Evolutionary conservation across 116 monocot genomes (phyloP).

Genomic region (Papilionanthe hybrid): DNA sequence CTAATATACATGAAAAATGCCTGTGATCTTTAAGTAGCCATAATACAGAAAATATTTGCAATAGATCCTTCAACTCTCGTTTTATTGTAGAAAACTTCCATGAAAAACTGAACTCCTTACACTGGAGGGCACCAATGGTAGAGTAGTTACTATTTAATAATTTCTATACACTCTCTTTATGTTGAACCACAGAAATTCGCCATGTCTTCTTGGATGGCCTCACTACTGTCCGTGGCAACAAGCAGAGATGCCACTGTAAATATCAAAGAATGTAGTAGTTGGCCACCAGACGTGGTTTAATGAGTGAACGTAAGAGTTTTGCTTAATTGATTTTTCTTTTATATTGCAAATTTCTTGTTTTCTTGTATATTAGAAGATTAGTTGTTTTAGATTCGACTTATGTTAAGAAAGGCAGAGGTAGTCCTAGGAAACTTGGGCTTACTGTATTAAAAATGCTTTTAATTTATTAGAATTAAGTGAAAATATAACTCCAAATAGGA

Average conservation of each 20-base stretch:
- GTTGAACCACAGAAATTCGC: neutral
- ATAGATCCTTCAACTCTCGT: neutral
- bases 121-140: neutral
- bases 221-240: neutral
- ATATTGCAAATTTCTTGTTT: neutral
- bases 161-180: neutral
- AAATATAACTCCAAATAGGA: no score
- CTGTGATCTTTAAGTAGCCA: neutral
- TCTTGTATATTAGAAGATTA: no score
- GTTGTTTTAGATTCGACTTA: no score
- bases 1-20: neutral
- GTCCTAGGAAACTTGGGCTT: no score
- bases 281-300: neutral
- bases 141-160: neutral
- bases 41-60: neutral
- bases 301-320: neutral
- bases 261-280: neutral
- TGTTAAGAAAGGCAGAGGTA: no score
- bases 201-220: neutral
- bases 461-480: no score
- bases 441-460: no score
- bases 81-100: neutral
- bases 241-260: neutral
- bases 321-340: neutral
- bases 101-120: neutral